Base-by-base conservation (phyloP, 2,329 filamentous ascomycete genomes). In the Fusarium ramigenum region DNA sequence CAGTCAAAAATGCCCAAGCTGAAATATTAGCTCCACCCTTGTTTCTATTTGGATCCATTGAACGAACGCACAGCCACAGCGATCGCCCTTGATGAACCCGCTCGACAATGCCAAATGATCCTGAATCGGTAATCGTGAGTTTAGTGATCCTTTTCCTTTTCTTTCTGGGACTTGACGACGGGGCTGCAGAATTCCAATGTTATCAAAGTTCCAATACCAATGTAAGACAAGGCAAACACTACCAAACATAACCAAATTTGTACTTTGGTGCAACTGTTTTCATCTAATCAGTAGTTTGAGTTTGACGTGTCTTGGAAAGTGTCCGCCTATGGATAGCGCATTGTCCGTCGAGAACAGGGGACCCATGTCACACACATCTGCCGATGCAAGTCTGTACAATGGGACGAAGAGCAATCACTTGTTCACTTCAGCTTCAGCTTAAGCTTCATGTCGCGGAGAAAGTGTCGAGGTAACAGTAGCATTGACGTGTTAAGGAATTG, bases 21-120 rank as follows among this genome's bases (percentile, higher is more conserved):
- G 25, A 50, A 68, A 50, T n/a, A 43, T 43, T 9, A 37, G 28
- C 43, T 58, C 44, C 49, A 66, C 42, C 14, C 12, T 63, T 30
- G 18, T 46, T n/a, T 46, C 47, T 10, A 40, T 23, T 28, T 58
- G 25, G 28, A 37, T 36, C 34, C 57, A 54, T 36, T 54, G 34
- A 65, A 52, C 25, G 30, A 65, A 52, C 25, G 63, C 71, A 72
- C 49, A 72, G 68, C 71, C 71, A 74, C 65, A 66, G 23, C 18
- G 37, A 63, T 69, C 46, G 23, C 18, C 25, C 28, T 39, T 36
- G 34, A 32, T 25, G 30, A 40, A 56, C 25, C 30, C 44, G 44
- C 58, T 49, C 19, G 19, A 23, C 14, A 40, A 52, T 50, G 59
- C 11, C 34, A 60, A 64, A 40, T 46, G 59, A 69, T 56, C 63